phyloP scores from a whole-genome alignment of 2,329 filamentous ascomycete species.

The Sarocladium strictum region DNA sequence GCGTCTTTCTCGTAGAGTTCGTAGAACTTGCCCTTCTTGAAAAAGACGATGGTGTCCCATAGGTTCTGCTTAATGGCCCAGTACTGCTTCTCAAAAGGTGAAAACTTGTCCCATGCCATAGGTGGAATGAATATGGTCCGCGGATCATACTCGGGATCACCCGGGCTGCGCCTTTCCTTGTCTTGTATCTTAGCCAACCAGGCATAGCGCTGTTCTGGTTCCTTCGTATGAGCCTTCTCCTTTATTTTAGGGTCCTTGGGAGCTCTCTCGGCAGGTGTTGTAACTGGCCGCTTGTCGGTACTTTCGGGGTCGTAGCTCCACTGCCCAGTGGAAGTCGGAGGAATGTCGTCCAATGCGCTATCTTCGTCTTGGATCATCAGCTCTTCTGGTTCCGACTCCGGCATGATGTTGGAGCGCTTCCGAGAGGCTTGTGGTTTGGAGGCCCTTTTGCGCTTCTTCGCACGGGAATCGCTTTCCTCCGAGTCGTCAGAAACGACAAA shows the following conservation, averaged over 20 bases:
- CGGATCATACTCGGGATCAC: conserved; percentile 84
- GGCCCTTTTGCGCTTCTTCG: conserved; percentile 73
- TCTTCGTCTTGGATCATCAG: conserved; percentile 48
- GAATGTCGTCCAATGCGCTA: conserved; percentile 47
- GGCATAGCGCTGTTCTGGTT: conserved; percentile 79
- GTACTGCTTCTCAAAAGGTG: conserved; percentile 94
- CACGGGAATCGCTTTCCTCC: conserved; percentile 52
- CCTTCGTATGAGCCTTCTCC: conserved; percentile 70
- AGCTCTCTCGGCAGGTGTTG: conserved; percentile 23
- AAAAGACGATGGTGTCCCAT: conserved; percentile 97
- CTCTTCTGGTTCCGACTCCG: conserved; percentile 17
- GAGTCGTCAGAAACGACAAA: conserved; percentile 87
- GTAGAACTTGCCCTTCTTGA: conserved; percentile 99
- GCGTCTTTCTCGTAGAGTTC: conserved; percentile 98
- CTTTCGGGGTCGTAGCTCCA: conserved; percentile 63
- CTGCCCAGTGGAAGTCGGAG: conserved; percentile 67
- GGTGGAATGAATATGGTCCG: conserved; percentile 88
- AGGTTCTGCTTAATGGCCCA: conserved; percentile 99
- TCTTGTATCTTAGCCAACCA: conserved; percentile 87
- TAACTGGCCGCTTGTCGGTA: conserved; percentile 28
- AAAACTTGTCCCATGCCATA: conserved; percentile 73
- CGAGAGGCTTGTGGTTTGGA: conserved; percentile 45
- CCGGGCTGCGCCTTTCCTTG: conserved; percentile 71
- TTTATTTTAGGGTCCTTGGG: conserved; percentile 33
- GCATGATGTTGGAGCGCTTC: conserved; percentile 53